Percentiles rank a stretch among this genome's conserved stretches.
These are phyloP conservation scores for Vinca minor DNA, from an alignment of 257 asterid species.

Conservation along the genomic window DNA sequence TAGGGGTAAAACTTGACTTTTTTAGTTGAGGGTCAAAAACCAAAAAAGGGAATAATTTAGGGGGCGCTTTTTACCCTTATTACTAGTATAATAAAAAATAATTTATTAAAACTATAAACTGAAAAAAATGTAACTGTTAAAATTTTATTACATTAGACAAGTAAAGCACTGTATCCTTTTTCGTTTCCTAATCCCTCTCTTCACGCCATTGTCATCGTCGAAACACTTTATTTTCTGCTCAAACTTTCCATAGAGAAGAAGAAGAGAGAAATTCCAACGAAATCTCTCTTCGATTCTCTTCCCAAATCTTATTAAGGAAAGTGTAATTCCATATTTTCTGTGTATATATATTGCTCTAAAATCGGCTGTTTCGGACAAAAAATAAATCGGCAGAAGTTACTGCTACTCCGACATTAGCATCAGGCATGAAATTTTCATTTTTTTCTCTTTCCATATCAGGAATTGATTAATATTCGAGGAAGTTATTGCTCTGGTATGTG, in stretches of 20 bases:
- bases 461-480: not conserved
- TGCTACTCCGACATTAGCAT: conserved; percentile 6
- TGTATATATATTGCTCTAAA: not conserved
- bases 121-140: no score
- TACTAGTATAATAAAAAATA: no score
- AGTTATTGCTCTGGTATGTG: not conserved
- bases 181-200: no score
- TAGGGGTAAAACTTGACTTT: no score
- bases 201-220: not conserved
- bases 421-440: conserved; percentile 1
- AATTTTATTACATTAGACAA: no score
- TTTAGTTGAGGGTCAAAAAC: no score
- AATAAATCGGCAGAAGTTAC: not conserved
- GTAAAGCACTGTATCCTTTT: no score
- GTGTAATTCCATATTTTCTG: not conserved
- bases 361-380: not conserved
- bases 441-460: not conserved
- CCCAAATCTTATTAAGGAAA: not conserved
- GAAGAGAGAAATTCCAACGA: not conserved
- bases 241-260: not conserved
- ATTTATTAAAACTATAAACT: no score
- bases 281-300: conserved; percentile 5
- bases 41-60: no score
- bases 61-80: no score
- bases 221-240: no score